Conservation (phyloP, 2,329 filamentous ascomycete genomes). For the Colletotrichum destructivum region DNA sequence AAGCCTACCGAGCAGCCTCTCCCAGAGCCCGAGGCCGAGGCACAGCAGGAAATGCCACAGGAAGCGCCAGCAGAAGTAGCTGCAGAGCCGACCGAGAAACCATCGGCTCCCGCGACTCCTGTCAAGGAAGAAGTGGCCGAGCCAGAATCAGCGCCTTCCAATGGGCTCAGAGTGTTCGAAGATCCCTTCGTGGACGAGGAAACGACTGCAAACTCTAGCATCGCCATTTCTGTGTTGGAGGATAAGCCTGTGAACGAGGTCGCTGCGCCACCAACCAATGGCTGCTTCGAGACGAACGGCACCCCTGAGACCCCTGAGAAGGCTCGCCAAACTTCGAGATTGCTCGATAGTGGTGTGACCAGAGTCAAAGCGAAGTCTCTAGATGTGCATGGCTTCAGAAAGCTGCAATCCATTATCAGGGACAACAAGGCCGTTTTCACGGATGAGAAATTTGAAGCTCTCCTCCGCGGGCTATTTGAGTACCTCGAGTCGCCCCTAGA, state of each 20-base stretch:
- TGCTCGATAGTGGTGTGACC: constrained; percentile 81
- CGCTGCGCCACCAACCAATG: constrained; percentile 47
- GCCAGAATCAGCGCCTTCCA: constrained; percentile 51
- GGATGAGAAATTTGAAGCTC: constrained; percentile 77
- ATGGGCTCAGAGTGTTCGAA: constrained; percentile 71
- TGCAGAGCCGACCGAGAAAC: neutral
- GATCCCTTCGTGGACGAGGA: constrained; percentile 71
- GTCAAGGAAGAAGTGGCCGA: constrained; percentile 32
- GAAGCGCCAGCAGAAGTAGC: neutral
- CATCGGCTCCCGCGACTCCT: neutral
- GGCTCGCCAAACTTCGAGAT: constrained; percentile 69
- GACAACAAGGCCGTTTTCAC: constrained; percentile 75
- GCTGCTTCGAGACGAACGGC: constrained; percentile 21
- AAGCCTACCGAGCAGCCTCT: constrained; percentile 38
- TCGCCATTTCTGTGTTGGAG: constrained; percentile 69
- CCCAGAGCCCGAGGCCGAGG: constrained; percentile 47
- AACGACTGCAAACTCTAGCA: constrained; percentile 60
- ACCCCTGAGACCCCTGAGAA: constrained; percentile 64
- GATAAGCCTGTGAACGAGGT: constrained; percentile 74
- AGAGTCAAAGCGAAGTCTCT: constrained; percentile 80
- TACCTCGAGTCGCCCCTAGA: constrained; percentile 76
- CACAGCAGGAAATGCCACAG: constrained; percentile 18
- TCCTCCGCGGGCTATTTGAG: constrained; percentile 78
- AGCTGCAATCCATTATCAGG: constrained; percentile 81
- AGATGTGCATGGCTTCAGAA: constrained; percentile 87